phyloP scores from a whole-genome alignment of 371 early-diverging fungal species.

The Hamiltosporidium magnivora region DNA sequence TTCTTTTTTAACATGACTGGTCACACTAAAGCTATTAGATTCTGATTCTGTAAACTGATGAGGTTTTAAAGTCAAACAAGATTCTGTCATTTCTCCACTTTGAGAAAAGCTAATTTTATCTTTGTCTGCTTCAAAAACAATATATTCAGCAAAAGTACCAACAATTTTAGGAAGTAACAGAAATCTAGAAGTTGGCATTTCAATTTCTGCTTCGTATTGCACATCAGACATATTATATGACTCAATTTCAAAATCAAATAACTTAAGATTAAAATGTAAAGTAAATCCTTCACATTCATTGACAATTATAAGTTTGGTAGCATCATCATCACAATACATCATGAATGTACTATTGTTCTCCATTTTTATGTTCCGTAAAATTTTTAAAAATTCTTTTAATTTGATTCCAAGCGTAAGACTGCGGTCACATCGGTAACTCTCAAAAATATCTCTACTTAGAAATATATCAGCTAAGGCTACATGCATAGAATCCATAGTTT shows the following conservation, averaged over 20 bases:
- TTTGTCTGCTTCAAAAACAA: slow-evolving; percentile 24
- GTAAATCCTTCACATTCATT: slow-evolving; percentile 8
- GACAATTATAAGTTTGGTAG: slow-evolving; percentile 15
- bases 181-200: slow-evolving; percentile 35
- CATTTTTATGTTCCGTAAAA: slow-evolving; percentile 40
- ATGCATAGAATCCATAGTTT: slow-evolving; percentile 56
- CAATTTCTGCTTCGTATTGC: slow-evolving; percentile 21
- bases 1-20: slow-evolving; percentile 19
- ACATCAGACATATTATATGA: slow-evolving; percentile 24
- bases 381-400: slow-evolving; percentile 33
- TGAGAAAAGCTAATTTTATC: slow-evolving; percentile 28
- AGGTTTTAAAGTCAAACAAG: slow-evolving; percentile 22
- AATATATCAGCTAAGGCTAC: slow-evolving; percentile 52
- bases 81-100: slow-evolving; percentile 28
- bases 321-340: slow-evolving; percentile 27
- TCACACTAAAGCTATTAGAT: slow-evolving; percentile 2
- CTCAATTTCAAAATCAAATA: slow-evolving; percentile 34
- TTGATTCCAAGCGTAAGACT: slow-evolving; percentile 45
- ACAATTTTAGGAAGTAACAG: slow-evolving; percentile 24
- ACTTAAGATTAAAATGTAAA: slow-evolving; percentile 18
- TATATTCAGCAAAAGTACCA: slow-evolving; percentile 37
- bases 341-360: slow-evolving; percentile 10
- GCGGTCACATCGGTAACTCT: slow-evolving; percentile 53
- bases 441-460: slow-evolving; percentile 42
- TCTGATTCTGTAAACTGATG: neutral